These are phyloP conservation scores for Elasticomyces elasticus DNA, from an alignment of 495 filamentous ascomycete genomes.

Conservation along the genomic window DNA sequence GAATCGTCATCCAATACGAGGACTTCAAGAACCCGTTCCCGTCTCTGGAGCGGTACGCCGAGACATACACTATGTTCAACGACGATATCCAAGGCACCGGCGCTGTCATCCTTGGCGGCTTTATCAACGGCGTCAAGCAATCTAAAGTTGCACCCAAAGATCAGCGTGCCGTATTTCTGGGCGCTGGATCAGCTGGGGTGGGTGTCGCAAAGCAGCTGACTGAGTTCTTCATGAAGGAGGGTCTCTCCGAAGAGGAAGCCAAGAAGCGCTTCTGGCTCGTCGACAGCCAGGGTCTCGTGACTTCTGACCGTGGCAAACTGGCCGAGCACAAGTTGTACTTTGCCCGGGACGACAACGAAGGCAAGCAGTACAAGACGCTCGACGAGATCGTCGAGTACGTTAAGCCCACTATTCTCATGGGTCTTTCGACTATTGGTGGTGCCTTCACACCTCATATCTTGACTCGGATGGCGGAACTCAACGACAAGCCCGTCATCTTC, in stretches of 20 bases:
- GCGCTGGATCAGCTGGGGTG: conserved; percentile 88
- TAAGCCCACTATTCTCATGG: conserved; percentile 87
- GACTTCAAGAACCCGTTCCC: conserved; percentile 98
- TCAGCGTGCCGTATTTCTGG: conserved; percentile 91
- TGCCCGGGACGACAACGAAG: conserved; percentile 82
- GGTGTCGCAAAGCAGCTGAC: conserved; percentile 96
- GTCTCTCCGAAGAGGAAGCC: conserved; percentile 85
- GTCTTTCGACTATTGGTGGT: conserved; percentile 85
- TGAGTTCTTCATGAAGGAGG: conserved; percentile 86
- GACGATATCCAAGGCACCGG: conserved; percentile 98
- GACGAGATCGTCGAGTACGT: conserved; percentile 89
- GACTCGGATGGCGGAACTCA: conserved; percentile 71
- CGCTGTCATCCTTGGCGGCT: conserved; percentile 85
- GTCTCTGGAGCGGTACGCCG: conserved; percentile 77
- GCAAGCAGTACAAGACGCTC: conserved; percentile 78
- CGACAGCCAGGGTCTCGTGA: conserved; percentile 82
- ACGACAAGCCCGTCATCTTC: conserved; percentile 79
- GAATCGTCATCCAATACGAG: conserved; percentile 95
- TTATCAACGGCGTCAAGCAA: conserved; percentile 89
- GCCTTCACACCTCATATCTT: conserved; percentile 87
- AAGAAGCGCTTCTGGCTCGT: conserved; percentile 92
- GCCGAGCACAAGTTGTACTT: conserved; percentile 98
- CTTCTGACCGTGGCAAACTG: conserved; percentile 82
- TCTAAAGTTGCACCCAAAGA: conserved; percentile 77
- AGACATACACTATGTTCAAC: conserved; percentile 90